Percentiles rank a stretch among this genome's conserved stretches.
Conservation (phyloP, 2,329 filamentous ascomycete species). For the Scopulariopsis brevicaulis region DNA sequence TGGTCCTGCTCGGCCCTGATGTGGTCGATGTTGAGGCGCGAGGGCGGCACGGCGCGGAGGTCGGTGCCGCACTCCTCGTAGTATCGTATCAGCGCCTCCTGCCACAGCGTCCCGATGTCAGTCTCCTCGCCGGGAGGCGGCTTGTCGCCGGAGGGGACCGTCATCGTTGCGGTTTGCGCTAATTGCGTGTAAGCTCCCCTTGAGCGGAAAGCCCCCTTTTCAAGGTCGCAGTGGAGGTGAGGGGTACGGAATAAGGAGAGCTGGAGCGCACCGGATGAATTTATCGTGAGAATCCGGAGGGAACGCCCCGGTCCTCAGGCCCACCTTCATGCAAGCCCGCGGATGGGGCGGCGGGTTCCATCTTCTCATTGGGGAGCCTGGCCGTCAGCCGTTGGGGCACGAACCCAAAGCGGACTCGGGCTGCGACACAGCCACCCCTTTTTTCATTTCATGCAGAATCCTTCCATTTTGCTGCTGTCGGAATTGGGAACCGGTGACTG, state of each 20-base stretch:
- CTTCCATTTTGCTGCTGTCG: background rate
- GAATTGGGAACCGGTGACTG: background rate
- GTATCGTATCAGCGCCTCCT: constrained; percentile 18
- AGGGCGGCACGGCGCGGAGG: constrained; percentile 16
- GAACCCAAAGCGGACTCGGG: background rate
- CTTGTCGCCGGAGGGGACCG: constrained; percentile 8
- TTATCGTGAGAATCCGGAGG: background rate
- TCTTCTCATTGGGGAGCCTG: background rate
- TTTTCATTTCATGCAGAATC: background rate
- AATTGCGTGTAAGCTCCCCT: background rate
- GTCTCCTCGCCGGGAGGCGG: constrained; percentile 13
- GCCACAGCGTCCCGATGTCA: constrained; percentile 15
- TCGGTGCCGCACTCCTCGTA: constrained; percentile 20
- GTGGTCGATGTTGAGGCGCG: constrained; percentile 14
- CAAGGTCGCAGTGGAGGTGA: background rate
- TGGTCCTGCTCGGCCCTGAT: constrained; percentile 10
- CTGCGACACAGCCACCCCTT: background rate
- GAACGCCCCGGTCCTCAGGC: background rate
- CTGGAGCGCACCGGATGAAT: background rate
- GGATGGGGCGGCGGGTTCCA: background rate
- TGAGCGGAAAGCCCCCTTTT: background rate
- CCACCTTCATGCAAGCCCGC: background rate
- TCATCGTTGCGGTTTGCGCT: background rate
- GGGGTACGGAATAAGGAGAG: background rate
- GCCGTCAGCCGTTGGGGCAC: background rate